These are phyloP conservation scores for Tolypocladium tropicale DNA, from an alignment of 2,329 filamentous ascomycete species.

Conservation along the genomic window DNA sequence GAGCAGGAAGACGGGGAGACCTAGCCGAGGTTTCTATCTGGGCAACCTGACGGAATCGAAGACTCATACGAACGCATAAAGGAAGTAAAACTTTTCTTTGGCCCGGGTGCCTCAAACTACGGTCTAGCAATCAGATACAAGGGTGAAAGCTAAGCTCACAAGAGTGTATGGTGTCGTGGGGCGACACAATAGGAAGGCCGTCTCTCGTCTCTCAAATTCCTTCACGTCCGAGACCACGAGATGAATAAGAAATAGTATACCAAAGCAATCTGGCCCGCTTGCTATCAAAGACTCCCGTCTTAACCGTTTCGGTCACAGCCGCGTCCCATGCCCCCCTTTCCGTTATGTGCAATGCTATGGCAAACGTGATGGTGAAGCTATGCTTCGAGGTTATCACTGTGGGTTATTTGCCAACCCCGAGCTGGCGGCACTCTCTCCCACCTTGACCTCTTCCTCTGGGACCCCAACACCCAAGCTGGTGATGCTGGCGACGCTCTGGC, in stretches of 20 bases:
- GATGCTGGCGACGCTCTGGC: slow-evolving; percentile 34
- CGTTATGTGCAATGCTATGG: neutral
- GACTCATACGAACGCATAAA: neutral
- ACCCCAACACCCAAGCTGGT: slow-evolving; percentile 43
- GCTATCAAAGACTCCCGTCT: neutral
- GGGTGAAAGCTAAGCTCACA: neutral
- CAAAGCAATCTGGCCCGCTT: neutral
- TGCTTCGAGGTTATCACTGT: neutral
- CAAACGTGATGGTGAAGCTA: no score
- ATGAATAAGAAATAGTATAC: neutral
- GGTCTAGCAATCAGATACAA: neutral
- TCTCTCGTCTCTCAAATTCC: neutral
- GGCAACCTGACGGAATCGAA: neutral
- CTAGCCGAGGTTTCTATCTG: neutral
- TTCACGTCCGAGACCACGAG: neutral
- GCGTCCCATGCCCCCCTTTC: no score
- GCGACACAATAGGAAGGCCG: neutral
- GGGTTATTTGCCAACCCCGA: slow-evolving; percentile 15
- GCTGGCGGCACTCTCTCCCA: slow-evolving; percentile 53
- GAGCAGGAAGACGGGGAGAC: no score
- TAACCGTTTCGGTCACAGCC: neutral
- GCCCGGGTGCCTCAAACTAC: neutral
- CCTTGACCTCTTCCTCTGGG: slow-evolving; percentile 47
- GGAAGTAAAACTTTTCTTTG: neutral
- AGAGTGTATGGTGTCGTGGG: neutral